Base-by-base conservation (phyloP, 805 yeast genomes). In the Kockiozyma suomiensis region DNA sequence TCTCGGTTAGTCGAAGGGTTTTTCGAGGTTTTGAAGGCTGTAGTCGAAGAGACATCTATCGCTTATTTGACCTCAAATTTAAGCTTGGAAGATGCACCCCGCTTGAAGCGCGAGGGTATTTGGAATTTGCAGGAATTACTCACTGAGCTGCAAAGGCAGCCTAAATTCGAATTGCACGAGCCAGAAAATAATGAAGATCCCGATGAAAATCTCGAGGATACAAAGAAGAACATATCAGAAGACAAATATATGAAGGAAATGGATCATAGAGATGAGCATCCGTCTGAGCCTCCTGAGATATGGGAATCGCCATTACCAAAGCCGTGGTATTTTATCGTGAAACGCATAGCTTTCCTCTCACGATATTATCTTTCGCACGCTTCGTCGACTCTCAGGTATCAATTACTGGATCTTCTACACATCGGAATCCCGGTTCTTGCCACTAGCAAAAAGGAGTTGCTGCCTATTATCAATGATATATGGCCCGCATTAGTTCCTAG, bases 301-400 rank as follows among this genome's bases (percentile, higher is more conserved):
- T 91, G 97, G 97, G 66, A 70, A 0, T 86, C 93, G 0, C 84
- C 85, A 0, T 75, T 92, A 0, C 88, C 96, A 0, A 75, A 80
- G 42, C 74, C 78, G 1, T 75, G 87, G 0, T 93, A 89, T 71
- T 70, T 73, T 41, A 74, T 85, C 1, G 73, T 88, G 0, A 82
- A 84, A 46, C 82, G 82, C 56, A 84, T 93, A 2, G 77, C 84
- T 54, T 80, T 78, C 4, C 89, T 90, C 70, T 86, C 93, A 5
- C 87, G 88, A 55, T 76, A 89, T 59, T 77, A 83, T 30, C 73
- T 90, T 38, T 84, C 89, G 1, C 94, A 88, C 67, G 81, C 82
- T 1, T 86, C 96, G 0, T 72, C 79, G 1, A 73, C 78, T 2
- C 72, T 93, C 32, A 80, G 82, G 45, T 70, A 81, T 2, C 85